Evolutionary conservation across 257 asterid genomes (phyloP), one percentile per base, ranked within the genome.

Genomic region (Plantago major): DNA sequence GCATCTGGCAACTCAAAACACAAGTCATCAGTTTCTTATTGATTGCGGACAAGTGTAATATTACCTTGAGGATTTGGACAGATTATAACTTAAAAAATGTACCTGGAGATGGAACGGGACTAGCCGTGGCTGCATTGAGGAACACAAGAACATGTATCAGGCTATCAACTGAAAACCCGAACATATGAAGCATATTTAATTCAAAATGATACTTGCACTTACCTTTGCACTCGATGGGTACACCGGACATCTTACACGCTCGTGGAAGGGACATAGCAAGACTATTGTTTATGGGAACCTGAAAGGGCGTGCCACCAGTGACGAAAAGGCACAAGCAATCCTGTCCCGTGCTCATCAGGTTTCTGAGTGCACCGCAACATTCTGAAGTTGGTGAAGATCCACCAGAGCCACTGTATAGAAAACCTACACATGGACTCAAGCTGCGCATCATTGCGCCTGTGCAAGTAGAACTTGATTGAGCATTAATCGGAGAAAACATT

Each of bases 21-120:
- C 9, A 8, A 67, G 38, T 13, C 54, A 47, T 19, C 40, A 33
- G 40, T 33, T 33, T 33, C 40, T 33, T 33, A 33, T 33, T 33
- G 65, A 18, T 48, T 28, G 30, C 37, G 49, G 33, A 52, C 1
- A 18, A 40, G 47, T n/a, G 42, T 4, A 15, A 16, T 6, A 12
- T 22, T 3, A 28, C 14, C 3, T 46, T 61, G 55, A 47, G 46
- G 9, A n/a, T 7, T 56, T 7, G 40, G 40, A 7, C 40, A 5
- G 9, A 18, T 48, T 2, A 15, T 13, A 48, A 18, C 22, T 22
- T 43, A 12, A 11, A 51, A 71, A 37, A 3, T 17, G 5, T 79
- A 86, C 95, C 87, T 75, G 86, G 90, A 68, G 94, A 75, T 62
- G 96, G 85, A 66, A 84, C 69, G 9, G 92, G 84, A 14, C 85